Percentiles rank a stretch among this genome's conserved stretches.
These are phyloP conservation scores for Microbotryum silenes-acaulis DNA, from an alignment of 1,284 basidiomycete species.

Conservation along the genomic window DNA sequence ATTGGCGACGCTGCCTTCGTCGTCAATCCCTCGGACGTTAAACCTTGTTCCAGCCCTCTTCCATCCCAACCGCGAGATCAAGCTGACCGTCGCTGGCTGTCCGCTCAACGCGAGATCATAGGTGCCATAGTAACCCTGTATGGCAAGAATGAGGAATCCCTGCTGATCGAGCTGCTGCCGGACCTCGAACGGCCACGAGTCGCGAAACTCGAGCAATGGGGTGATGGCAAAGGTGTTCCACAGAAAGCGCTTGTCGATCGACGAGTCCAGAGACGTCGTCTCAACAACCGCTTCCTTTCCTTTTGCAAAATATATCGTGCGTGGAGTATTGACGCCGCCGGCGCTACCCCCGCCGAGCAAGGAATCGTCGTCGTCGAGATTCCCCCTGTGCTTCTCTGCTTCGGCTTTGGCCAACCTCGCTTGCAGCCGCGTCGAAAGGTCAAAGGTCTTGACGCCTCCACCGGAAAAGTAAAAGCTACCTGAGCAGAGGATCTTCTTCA, in stretches of 20 bases:
- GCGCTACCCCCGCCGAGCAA: constrained; percentile 38
- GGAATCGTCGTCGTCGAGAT: constrained; percentile 48
- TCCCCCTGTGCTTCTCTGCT: constrained; percentile 26
- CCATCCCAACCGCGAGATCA: constrained; percentile 84
- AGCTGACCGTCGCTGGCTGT: constrained; percentile 56
- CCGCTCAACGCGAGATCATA: constrained; percentile 55
- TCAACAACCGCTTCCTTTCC: constrained; percentile 62
- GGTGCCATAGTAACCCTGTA: constrained; percentile 83
- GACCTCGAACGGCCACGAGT: constrained; percentile 42
- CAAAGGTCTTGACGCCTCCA: constrained; percentile 56
- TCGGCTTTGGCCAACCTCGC: constrained; percentile 55
- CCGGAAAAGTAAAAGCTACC: constrained; percentile 92
- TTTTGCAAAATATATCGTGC: constrained; percentile 35
- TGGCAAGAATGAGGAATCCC: constrained; percentile 58
- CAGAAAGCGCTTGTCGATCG: constrained; percentile 34
- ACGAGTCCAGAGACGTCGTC: constrained; percentile 44
- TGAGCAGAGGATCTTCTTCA: constrained; percentile 83
- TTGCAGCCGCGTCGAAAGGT: constrained; percentile 72
- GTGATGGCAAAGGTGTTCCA: constrained; percentile 56
- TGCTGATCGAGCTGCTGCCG: constrained; percentile 39
- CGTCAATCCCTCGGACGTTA: constrained; percentile 94
- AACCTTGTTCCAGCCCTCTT: constrained; percentile 95
- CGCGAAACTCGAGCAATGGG: constrained; percentile 40
- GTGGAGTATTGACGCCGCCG: no score
- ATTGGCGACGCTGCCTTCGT: constrained; percentile 94